Evolutionary conservation across 2,329 filamentous ascomycete species (phyloP).

Genomic region (Aspergillus candidus): DNA sequence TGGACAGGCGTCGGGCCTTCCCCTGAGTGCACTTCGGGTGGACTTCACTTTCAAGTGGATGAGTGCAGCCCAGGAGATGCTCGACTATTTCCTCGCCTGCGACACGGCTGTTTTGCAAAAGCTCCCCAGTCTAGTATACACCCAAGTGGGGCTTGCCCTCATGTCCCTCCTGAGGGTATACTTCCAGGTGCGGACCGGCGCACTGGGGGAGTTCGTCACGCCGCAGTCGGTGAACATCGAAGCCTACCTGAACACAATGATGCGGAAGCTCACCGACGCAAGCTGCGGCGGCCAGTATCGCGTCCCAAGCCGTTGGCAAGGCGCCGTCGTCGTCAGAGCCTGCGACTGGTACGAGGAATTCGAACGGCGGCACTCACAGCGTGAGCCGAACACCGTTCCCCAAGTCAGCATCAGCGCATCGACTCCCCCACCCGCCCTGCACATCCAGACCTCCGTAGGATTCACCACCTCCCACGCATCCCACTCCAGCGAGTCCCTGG

Average conservation of each 20-base stretch:
- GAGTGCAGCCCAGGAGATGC: slow-evolving; percentile 29
- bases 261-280: slow-evolving; percentile 26
- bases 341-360: slow-evolving; percentile 30
- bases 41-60: slow-evolving; percentile 35
- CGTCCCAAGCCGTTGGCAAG: slow-evolving; percentile 30
- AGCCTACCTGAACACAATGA: slow-evolving; percentile 27
- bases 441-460: slow-evolving; percentile 5
- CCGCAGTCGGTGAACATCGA: slow-evolving; percentile 25
- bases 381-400: slow-evolving; percentile 8
- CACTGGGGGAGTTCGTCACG: slow-evolving; percentile 26
- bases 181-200: slow-evolving; percentile 26
- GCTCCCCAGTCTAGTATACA: slow-evolving; percentile 30
- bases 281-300: slow-evolving; percentile 28
- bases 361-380: slow-evolving; percentile 18
- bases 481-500: slow-evolving; percentile 12
- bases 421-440: neutral
- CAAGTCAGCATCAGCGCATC: slow-evolving; percentile 2
- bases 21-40: slow-evolving; percentile 29
- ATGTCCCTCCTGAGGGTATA: slow-evolving; percentile 33
- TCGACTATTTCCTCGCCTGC: slow-evolving; percentile 28
- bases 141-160: slow-evolving; percentile 25
- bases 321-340: slow-evolving; percentile 26
- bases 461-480: slow-evolving; percentile 6
- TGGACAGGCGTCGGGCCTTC: slow-evolving; percentile 5
- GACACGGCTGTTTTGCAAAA: slow-evolving; percentile 29